Evolutionary conservation across 2,329 filamentous ascomycete genomes (phyloP).

Genomic region (Elsinoe perseae): DNA sequence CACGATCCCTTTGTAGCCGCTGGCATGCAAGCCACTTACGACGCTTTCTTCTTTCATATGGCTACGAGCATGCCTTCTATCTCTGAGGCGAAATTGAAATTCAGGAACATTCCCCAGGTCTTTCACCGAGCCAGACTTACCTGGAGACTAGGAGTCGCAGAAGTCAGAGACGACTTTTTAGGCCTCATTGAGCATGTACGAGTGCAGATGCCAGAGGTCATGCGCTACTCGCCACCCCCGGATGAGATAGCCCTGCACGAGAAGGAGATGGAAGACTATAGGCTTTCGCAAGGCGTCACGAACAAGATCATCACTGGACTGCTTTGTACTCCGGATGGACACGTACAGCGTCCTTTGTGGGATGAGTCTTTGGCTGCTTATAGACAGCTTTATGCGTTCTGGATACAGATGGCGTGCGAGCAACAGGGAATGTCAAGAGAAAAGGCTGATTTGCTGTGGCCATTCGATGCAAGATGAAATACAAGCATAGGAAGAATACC

Average conservation of each 20-base stretch:
- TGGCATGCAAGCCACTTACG: background rate
- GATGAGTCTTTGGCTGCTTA: background rate
- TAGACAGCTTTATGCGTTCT: background rate
- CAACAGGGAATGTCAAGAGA: background rate
- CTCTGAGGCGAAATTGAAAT: background rate
- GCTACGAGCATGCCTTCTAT: background rate
- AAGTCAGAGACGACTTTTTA: background rate
- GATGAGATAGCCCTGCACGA: background rate
- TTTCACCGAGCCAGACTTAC: background rate
- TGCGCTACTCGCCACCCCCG: background rate
- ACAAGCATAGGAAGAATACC: background rate
- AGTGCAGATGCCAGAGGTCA: background rate
- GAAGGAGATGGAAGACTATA: background rate
- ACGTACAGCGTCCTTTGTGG: background rate
- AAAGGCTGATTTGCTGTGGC: background rate
- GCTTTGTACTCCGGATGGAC: background rate
- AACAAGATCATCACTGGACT: background rate
- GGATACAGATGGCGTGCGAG: slow-evolving; percentile 1
- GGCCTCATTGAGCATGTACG: background rate
- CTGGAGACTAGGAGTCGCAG: background rate
- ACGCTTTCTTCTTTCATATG: background rate
- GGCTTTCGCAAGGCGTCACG: background rate
- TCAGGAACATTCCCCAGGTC: background rate
- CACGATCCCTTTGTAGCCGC: background rate
- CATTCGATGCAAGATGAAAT: background rate